Evolutionary conservation across 345 rosid species (phyloP).

Genomic region (Pistacia vera): DNA sequence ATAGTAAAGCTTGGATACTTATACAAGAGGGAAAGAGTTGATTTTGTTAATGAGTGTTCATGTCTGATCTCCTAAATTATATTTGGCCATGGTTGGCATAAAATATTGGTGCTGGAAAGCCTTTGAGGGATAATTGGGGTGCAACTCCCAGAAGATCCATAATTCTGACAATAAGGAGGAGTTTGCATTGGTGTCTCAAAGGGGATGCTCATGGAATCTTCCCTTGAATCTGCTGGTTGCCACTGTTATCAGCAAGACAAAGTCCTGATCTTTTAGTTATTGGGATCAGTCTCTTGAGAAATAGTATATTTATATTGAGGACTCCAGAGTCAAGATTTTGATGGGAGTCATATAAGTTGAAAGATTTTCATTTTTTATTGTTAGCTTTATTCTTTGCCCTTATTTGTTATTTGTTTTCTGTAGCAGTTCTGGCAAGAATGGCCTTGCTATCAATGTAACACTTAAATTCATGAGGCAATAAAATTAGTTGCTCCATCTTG

Average conservation of each 20-base stretch:
- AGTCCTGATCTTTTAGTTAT: not conserved
- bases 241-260: slow-evolving; percentile 3
- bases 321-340: slow-evolving; percentile 14
- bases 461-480: not conserved
- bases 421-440: slow-evolving; percentile 8
- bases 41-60: too few relatives aligned
- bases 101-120: too few relatives aligned
- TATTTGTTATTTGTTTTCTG: not conserved
- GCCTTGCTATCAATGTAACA: slow-evolving; percentile 14
- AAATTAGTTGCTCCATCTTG: not conserved
- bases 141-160: too few relatives aligned
- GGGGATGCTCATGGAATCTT: slow-evolving; percentile 4
- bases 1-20: too few relatives aligned
- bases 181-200: slow-evolving; percentile 17
- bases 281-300: slow-evolving; percentile 16
- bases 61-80: too few relatives aligned
- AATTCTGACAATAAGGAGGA: too few relatives aligned
- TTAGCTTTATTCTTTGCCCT: not conserved
- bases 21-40: too few relatives aligned
- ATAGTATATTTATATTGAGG: not conserved
- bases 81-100: too few relatives aligned
- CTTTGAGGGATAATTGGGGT: too few relatives aligned
- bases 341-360: not conserved
- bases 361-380: not conserved
- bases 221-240: not conserved